These are phyloP conservation scores for Pseudogymnoascus sp. DNA, from an alignment of 2,329 filamentous ascomycete genomes.

Conservation along the genomic window DNA sequence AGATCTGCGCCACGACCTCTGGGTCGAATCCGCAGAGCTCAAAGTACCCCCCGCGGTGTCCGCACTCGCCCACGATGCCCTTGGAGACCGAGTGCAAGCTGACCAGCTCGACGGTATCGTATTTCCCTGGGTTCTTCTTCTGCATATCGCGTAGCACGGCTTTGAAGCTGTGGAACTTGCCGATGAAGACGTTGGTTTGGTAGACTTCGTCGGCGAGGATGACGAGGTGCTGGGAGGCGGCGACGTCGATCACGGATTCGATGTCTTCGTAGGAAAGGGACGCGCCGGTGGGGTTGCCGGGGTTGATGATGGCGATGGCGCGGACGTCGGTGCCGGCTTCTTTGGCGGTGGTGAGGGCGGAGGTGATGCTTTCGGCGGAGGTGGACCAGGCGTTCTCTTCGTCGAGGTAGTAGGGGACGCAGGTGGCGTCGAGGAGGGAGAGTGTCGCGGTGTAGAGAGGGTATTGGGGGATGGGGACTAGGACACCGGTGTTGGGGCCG, in stretches of 20 bases:
- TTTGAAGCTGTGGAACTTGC: constrained; percentile 95
- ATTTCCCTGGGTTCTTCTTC: constrained; percentile 63
- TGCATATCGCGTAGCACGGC: constrained; percentile 76
- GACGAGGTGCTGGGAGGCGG: constrained; percentile 76
- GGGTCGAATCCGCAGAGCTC: constrained; percentile 86
- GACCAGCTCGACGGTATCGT: constrained; percentile 78
- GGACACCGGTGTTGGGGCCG: constrained; percentile 66
- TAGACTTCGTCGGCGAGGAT: constrained; percentile 96
- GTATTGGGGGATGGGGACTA: constrained; percentile 96
- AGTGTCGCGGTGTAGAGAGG: constrained; percentile 94
- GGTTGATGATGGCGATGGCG: constrained; percentile 95
- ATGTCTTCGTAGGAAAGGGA: constrained; percentile 74
- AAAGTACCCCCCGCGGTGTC: constrained; percentile 95
- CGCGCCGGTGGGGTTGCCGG: constrained; percentile 92
- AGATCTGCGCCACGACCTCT: constrained; percentile 84
- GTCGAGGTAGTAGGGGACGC: constrained; percentile 90
- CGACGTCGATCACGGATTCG: constrained; percentile 77
- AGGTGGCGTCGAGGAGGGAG: constrained; percentile 72
- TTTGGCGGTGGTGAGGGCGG: constrained; percentile 66
- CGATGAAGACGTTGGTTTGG: constrained; percentile 96
- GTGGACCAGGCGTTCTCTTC: constrained; percentile 84
- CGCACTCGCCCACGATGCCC: constrained; percentile 98
- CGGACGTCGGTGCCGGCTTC: constrained; percentile 76
- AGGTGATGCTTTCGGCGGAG: constrained; percentile 68
- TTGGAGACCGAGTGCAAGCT: constrained; percentile 93